Percentiles rank a stretch among this genome's conserved stretches.
phyloP scores from a whole-genome alignment of 805 yeast genomes.

The Tetrapisispora fleetii region DNA sequence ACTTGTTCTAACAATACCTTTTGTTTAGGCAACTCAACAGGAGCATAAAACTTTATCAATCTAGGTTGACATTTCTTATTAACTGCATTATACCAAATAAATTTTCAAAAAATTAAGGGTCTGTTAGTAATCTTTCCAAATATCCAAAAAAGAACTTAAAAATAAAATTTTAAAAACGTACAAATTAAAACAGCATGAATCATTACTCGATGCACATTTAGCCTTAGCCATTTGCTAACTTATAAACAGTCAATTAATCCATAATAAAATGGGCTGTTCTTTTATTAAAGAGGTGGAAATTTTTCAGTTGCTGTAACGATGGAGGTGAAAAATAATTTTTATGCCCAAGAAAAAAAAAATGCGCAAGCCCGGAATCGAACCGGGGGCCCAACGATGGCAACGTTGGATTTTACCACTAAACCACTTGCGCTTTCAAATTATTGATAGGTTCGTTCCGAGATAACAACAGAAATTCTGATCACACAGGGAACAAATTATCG shows the following conservation, averaged over 20 bases:
- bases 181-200: constrained; percentile 80
- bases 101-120: not conserved
- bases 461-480: too few relatives aligned
- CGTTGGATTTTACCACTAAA: constrained; percentile 31
- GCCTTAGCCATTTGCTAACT: not conserved
- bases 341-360: constrained; percentile 6
- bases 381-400: constrained; percentile 32
- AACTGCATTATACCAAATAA: constrained; percentile 39
- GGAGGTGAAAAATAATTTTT: not conserved
- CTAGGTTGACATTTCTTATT: constrained; percentile 88
- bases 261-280: not conserved
- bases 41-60: constrained; percentile 82
- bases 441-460: not conserved
- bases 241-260: not conserved
- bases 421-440: constrained; percentile 22
- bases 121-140: not conserved
- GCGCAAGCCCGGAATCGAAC: constrained; percentile 30
- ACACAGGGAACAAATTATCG: too few relatives aligned
- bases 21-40: constrained; percentile 79
- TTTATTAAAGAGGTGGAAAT: too few relatives aligned
- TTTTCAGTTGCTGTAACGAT: not conserved
- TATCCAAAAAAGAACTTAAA: too few relatives aligned
- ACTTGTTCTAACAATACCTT: constrained; percentile 73
- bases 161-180: constrained; percentile 32
- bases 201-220: constrained; percentile 35